Conservation (phyloP, 768 basidiomycete species). For the Pulveroboletus sp. region DNA sequence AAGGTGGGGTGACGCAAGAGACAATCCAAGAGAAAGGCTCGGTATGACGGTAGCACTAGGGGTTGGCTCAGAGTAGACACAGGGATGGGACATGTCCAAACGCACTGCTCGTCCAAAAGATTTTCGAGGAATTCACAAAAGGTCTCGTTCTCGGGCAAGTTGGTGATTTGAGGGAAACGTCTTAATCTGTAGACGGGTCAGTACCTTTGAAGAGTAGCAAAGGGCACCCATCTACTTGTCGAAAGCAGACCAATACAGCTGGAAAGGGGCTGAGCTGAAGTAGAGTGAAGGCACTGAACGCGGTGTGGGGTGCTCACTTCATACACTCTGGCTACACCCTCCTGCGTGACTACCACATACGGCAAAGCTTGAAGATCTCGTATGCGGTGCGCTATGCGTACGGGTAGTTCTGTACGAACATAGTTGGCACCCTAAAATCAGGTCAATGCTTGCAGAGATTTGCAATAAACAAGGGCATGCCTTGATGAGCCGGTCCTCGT, state of each 20-base stretch:
- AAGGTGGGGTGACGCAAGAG: conserved; percentile 79
- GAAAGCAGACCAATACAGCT: conserved; percentile 88
- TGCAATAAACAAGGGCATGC: conserved; percentile 32
- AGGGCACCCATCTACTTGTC: conserved; percentile 54
- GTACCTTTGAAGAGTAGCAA: conserved; percentile 2
- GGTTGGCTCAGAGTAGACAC: conserved; percentile 8
- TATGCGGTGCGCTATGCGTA: conserved; percentile 83
- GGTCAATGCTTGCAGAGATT: not conserved
- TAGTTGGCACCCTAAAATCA: conserved; percentile 76
- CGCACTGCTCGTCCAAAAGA: conserved; percentile 76
- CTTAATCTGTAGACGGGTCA: conserved; percentile 52
- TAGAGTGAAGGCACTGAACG: not conserved
- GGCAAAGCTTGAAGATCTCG: conserved; percentile 85
- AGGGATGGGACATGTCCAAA: conserved; percentile 9
- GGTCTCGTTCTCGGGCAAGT: conserved; percentile 66
- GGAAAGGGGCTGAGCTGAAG: conserved; percentile 2
- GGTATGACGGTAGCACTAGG: conserved; percentile 74
- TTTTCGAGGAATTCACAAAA: conserved; percentile 72
- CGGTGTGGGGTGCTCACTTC: conserved; percentile 50
- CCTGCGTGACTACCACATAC: conserved; percentile 83
- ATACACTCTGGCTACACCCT: conserved; percentile 79
- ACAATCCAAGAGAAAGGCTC: conserved; percentile 77
- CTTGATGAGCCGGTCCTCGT: conserved; percentile 73
- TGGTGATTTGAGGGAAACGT: conserved; percentile 68
- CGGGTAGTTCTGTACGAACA: conserved; percentile 84